Conservation (phyloP, 1,284 basidiomycete genomes). For the Phellinidium pouzarii region DNA sequence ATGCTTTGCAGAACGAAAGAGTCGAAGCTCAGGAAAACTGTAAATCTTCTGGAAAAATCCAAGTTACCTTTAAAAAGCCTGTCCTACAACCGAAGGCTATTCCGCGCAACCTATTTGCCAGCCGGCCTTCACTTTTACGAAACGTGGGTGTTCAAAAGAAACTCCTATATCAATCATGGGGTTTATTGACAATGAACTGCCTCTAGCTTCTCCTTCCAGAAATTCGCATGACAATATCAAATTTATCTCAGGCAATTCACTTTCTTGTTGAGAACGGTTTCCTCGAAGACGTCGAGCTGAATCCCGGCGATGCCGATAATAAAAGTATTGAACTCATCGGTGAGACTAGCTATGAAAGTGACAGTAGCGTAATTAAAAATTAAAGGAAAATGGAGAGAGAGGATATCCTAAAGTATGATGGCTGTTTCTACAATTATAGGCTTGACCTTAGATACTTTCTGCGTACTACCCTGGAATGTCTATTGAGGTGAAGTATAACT, state of each 20-base stretch:
- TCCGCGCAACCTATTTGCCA: slow-evolving; percentile 60
- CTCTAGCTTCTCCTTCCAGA: slow-evolving; percentile 78
- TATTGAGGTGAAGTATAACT: too few relatives aligned
- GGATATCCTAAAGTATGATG: too few relatives aligned
- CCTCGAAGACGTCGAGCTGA: slow-evolving; percentile 75
- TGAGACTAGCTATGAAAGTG: slow-evolving; percentile 22
- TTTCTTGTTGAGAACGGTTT: slow-evolving; percentile 94
- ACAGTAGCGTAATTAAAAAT: too few relatives aligned
- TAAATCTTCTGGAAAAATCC: background rate
- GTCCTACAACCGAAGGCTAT: slow-evolving; percentile 45
- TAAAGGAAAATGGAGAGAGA: too few relatives aligned
- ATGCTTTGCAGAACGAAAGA: background rate
- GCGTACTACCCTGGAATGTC: too few relatives aligned
- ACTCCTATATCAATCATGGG: background rate
- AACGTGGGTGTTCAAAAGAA: slow-evolving; percentile 46
- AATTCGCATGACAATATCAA: slow-evolving; percentile 85
- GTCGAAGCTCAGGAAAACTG: background rate
- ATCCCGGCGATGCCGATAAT: slow-evolving; percentile 71
- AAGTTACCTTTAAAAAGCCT: slow-evolving; percentile 25
- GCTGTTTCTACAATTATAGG: too few relatives aligned
- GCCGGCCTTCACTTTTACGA: slow-evolving; percentile 62
- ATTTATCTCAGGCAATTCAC: slow-evolving; percentile 88
- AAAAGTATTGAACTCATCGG: slow-evolving; percentile 58
- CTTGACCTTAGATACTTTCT: too few relatives aligned
- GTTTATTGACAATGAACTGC: background rate